These are phyloP conservation scores for Theobroma grandiflorum DNA, from an alignment of 441 rosid genomes.

Conservation along the genomic window DNA sequence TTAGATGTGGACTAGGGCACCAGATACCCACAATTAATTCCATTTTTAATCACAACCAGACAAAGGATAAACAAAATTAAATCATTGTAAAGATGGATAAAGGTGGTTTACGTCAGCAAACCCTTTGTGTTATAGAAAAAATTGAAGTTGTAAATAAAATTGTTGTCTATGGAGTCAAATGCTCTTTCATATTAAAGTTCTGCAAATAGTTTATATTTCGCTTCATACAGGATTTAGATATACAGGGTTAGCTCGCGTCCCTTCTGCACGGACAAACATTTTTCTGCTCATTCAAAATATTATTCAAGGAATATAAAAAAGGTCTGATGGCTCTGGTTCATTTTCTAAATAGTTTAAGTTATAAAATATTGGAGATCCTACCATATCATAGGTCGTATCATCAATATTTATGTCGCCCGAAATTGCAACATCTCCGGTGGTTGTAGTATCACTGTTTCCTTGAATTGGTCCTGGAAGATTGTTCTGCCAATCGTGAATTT, in stretches of 20 bases:
- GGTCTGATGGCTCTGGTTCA: not conserved
- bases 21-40: no score
- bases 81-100: no score
- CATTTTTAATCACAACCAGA: no score
- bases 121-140: no score
- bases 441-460: not conserved
- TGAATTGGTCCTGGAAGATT: not conserved
- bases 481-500: not conserved
- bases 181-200: no score
- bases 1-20: no score
- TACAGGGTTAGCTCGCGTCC: not conserved
- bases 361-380: not conserved
- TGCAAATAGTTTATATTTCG: no score
- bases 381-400: not conserved
- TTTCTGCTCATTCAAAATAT: not conserved
- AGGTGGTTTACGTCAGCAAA: no score
- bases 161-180: no score
- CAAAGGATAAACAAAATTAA: no score
- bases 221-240: not conserved
- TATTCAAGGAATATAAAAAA: not conserved
- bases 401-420: not conserved
- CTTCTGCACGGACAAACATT: not conserved
- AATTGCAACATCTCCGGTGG: not conserved
- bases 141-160: no score
- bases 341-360: not conserved